Base-by-base conservation (phyloP, 345 rosid genomes). In the Pseudoturritis turrita region DNA sequence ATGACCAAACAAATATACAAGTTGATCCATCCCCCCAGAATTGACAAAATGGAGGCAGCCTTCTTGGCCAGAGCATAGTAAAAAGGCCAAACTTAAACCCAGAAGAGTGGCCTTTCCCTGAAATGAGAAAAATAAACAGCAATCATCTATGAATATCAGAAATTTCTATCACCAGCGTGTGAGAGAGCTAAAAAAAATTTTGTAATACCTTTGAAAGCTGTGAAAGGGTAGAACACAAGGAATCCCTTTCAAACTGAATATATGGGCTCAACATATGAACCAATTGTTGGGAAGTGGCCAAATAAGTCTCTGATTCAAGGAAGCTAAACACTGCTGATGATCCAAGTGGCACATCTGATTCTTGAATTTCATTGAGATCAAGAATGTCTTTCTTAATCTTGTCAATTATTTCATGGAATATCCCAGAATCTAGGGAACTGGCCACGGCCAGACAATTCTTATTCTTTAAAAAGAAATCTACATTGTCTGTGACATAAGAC, bases 1-100 rank as follows among this genome's bases (percentile, higher is more conserved):
- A 73, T 56, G 68, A 58, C 85, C 75, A 51, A 94, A 76, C 77
- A 87, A 65, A 70, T 78, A 76, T 68, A 78, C 61, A 79, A 94
- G 86, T 47, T 83, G 89, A 68, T 81, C 91, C 86, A 94, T 87
- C 64, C 96, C 96, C 79, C 96, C 91, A 49, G 83, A 73, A 80
- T 68, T 78, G 74, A 94, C 96, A 71, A 89, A 94, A 49, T 89
- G 96, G 83, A 88, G 91, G 89, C 98, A 94, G 82, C 96, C 86
- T 71, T 94, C 97, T 79, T 79, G 80, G 77, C 90, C 80, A 82
- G 93, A 88, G 85, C 97, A 94, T 82, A 94, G 75, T 37, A 94
- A 76, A 79, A 85, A 82, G 45, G 95, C 83, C 77, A 88, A 49
- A 49, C 92, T 81, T 83, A 91, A 75, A 70, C 95, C 87, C 76